Evolutionary conservation across 148 eudicot genomes (phyloP), one percentile per base, ranked within the genome.

Genomic region (Chenopodium formosanum): DNA sequence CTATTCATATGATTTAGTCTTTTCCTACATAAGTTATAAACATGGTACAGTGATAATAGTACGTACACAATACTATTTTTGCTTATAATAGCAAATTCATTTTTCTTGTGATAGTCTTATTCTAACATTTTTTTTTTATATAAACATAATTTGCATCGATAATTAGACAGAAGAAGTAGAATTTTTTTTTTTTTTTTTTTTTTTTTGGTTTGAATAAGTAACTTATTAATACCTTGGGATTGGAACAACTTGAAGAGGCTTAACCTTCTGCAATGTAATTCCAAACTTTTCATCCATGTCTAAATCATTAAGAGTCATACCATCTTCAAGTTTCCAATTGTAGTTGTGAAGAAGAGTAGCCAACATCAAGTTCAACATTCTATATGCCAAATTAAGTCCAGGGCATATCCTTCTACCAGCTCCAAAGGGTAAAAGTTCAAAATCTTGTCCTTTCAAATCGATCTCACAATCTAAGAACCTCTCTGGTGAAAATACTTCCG

Each of bases 371-470:
- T 46, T 77, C 56, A 77, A 25, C 79, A 77, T 77, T 40, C 79
- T 34, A 40, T 77, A 44, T 1, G 79, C 79, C 79, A 77, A 64
- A 23, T 27, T 63, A 19, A 77, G 44, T 3, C 79, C 79, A 6
- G 79, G 79, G 19, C 71, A 77, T 37, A 77, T 77, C 32, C 79
- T 40, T 25, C 71, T 63, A n/a, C 79, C 79, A 22, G 79, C 79
- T 4, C 79, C 79, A 46, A 64, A 77, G 11, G 79, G 79, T 22
- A 77, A 23, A 0, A 77, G 32, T 31, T 67, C 71, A 14, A 77
- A 77, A 44, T 77, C 56, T 63, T 67, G 68, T 12, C 79, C 79
- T 16, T 77, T 77, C 1, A 37, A 16, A 23, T 77, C 79, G 6
- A 77, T 77, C 3, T 44, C 58, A 25, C 70, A n/a, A 4, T 12